A percentile compares a stretch with the other conserved stretches of the same genome.
These are phyloP conservation scores for Blastocystis sp. DNA, from an alignment of 352 stramenopile species.

Conservation along the genomic window DNA sequence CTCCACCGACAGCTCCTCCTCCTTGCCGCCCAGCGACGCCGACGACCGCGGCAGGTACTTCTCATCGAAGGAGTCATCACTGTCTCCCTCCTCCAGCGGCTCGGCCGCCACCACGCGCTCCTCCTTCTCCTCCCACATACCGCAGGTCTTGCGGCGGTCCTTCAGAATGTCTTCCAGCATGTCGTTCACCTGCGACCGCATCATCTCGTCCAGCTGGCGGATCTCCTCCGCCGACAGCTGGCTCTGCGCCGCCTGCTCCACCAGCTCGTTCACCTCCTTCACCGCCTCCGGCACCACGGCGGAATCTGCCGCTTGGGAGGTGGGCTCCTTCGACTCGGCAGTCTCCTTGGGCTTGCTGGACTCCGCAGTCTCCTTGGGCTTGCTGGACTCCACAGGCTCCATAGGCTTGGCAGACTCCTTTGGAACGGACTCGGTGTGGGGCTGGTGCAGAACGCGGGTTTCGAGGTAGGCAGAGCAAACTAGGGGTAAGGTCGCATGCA, in stretches of 20 bases:
- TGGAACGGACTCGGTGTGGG: neutral
- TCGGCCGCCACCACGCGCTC: neutral
- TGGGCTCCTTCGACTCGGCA: neutral
- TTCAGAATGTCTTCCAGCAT: conserved; percentile 58
- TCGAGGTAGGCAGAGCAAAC: conserved; percentile 57
- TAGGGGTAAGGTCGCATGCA: neutral
- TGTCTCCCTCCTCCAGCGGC: neutral
- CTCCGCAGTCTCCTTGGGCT: too few relatives aligned
- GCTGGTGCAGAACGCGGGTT: conserved; percentile 48
- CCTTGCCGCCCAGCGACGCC: neutral
- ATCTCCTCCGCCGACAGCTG: conserved; percentile 25
- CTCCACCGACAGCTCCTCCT: neutral
- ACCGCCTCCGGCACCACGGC: neutral
- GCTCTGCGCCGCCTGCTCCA: neutral
- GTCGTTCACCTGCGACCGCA: conserved; percentile 52
- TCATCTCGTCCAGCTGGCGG: conserved; percentile 28
- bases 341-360: too few relatives aligned
- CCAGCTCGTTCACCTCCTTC: neutral
- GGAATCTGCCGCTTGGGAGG: neutral
- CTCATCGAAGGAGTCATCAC: conserved; percentile 60
- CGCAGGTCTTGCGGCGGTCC: conserved; percentile 26
- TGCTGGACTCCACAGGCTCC: too few relatives aligned
- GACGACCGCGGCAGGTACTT: conserved; percentile 41
- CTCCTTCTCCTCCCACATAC: conserved; percentile 10
- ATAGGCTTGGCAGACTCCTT: too few relatives aligned